A percentile compares a stretch with the other conserved stretches of the same genome.
Conservation (phyloP, 1,139 yeast genomes). For the Geotrichum citri-aurantii region DNA sequence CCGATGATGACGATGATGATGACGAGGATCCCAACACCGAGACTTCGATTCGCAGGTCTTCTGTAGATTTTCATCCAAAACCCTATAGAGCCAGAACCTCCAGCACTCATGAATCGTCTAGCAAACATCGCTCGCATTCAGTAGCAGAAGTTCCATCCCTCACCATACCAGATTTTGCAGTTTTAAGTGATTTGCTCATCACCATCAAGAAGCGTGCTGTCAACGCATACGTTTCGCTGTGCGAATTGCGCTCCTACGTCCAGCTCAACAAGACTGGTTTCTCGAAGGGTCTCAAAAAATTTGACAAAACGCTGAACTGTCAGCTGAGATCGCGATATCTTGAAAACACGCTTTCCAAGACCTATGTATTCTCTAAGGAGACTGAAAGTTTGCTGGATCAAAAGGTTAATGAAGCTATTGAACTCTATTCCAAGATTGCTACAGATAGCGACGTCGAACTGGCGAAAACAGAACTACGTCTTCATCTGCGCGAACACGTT, state of each 20-base stretch:
- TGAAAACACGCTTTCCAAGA: conserved; percentile 29
- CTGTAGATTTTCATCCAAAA: neutral
- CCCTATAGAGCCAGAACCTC: neutral
- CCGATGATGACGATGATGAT: conserved; percentile 19
- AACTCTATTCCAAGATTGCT: conserved; percentile 44
- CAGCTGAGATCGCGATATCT: conserved; percentile 48
- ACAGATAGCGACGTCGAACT: conserved; percentile 43
- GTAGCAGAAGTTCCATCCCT: conserved; percentile 15
- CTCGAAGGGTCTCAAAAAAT: conserved; percentile 81
- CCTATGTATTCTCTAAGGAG: conserved; percentile 44
- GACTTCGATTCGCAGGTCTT: neutral
- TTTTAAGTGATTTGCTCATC: conserved; percentile 38
- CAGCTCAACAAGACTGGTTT: conserved; percentile 86
- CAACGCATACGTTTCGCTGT: conserved; percentile 62
- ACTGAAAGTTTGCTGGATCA: conserved; percentile 46
- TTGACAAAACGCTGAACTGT: conserved; percentile 73
- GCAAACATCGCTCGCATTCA: conserved; percentile 4
- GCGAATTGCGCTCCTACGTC: conserved; percentile 77
- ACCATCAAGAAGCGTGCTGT: conserved; percentile 64
- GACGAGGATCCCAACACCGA: neutral
- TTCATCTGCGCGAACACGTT: conserved; percentile 81
- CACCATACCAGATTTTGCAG: neutral
- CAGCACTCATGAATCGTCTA: neutral
- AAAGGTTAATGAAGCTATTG: conserved; percentile 46
- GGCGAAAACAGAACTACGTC: conserved; percentile 62